Base-by-base conservation (phyloP, 345 rosid genomes). In the Eutrema heterophyllum region DNA sequence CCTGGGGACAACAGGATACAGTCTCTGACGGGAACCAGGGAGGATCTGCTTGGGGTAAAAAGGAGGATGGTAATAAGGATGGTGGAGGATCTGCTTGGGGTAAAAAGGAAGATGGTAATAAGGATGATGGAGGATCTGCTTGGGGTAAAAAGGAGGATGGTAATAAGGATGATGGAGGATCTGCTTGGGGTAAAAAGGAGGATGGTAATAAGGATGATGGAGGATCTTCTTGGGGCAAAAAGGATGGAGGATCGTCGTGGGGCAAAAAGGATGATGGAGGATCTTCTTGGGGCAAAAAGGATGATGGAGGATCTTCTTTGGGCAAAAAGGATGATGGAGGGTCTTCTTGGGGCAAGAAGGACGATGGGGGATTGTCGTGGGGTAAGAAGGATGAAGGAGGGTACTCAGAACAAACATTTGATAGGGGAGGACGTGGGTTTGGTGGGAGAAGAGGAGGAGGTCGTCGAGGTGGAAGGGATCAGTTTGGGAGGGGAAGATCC, bases 1-100 rank as follows among this genome's bases (percentile, higher is more conserved):
- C 80, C 39, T 77, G 86, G 86, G 84, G 76, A 11, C 73, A 78
- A 48, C 73, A 78, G 40, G 70, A 67, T 38, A 67, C 56, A 63
- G 60, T 46, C 54, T 48, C 75, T 40, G 64, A 49, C 3, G 36
- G 55, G 52, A 56, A 18, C 67, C 52, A 38, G 30, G 73, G 21
- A 53, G 74, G 40, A 44, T 62, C 67, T 48, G 35, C 77, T 39
- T 72, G 83, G 78, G 78, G 72, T 54, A 72, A 68, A 68, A 45
- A 38, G 78, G 35, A 45, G 77, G 71, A 16, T 52, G 71, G 74
- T 60, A 64, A 79, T 35, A 56, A 61, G 44, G 68, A 58, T 12
- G 43, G 15, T 2, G 74, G 67, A 59, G 67, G 40, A 14, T 32
- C 59, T 4, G 26, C 72, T 4, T 53, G 70, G 61, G 72, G 63